Evolutionary conservation across 345 rosid genomes (phyloP).

Genomic region (Punica granatum): DNA sequence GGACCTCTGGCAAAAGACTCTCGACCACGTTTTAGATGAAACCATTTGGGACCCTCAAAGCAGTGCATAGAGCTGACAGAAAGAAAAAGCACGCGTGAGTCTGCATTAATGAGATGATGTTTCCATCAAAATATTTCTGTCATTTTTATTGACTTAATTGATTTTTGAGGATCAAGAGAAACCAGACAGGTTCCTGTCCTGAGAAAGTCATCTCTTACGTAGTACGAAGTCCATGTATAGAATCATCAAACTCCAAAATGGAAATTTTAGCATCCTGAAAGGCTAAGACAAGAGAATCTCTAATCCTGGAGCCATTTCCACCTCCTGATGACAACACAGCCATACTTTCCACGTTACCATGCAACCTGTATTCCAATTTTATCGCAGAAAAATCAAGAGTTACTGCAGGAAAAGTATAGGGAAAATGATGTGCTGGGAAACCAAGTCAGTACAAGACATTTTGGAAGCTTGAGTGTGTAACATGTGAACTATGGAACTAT

Average conservation of each 20-base stretch:
- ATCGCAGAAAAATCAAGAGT: neutral
- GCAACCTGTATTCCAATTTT: slow-evolving; percentile 42
- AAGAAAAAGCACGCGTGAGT: neutral
- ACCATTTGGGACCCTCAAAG: slow-evolving; percentile 96
- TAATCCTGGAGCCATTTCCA: slow-evolving; percentile 51
- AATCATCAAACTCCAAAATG: slow-evolving; percentile 88
- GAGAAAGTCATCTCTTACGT: slow-evolving; percentile 30
- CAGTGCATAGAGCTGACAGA: slow-evolving; percentile 94
- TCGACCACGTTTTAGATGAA: slow-evolving; percentile 89
- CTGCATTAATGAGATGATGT: neutral
- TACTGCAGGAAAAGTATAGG: neutral
- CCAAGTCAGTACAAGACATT: neutral
- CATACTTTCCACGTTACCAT: slow-evolving; percentile 87
- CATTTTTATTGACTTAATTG: neutral
- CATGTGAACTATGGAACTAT: neutral
- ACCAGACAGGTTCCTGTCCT: neutral
- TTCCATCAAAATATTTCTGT: neutral
- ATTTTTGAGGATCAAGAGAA: neutral
- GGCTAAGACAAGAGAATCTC: slow-evolving; percentile 72
- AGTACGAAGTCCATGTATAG: slow-evolving; percentile 69
- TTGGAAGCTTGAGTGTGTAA: neutral
- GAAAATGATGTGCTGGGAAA: slow-evolving; percentile 15
- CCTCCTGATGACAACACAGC: slow-evolving; percentile 64
- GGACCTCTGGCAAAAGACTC: slow-evolving; percentile 89
- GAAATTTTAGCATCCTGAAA: slow-evolving; percentile 81